These are phyloP conservation scores for Colletotrichum siamense DNA, from an alignment of 2,329 filamentous ascomycete species.

Conservation along the genomic window DNA sequence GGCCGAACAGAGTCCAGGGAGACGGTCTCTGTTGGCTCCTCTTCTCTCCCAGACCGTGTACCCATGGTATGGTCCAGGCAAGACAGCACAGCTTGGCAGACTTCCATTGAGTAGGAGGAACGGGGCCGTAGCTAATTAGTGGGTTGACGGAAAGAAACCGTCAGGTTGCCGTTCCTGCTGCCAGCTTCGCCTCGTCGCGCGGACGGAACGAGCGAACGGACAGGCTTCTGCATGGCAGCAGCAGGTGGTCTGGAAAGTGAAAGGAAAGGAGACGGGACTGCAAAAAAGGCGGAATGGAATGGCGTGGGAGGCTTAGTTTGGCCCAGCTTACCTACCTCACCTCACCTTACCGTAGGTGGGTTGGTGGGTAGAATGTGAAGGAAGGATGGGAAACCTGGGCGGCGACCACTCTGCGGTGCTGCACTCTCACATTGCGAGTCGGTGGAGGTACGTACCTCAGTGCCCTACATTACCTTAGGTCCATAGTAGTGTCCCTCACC, in stretches of 20 bases:
- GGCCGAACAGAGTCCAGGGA: neutral
- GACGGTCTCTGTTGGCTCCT: neutral
- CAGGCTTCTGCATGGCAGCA: neutral
- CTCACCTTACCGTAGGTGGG: neutral
- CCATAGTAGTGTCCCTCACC: no score
- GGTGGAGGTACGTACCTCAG: neutral
- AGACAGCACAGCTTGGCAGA: neutral
- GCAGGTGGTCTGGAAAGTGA: neutral
- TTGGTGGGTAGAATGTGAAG: neutral
- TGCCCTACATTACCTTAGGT: no score
- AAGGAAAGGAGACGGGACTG: neutral
- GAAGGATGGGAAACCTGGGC: constrained; percentile 15
- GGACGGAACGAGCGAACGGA: neutral
- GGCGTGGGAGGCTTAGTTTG: constrained; percentile 6
- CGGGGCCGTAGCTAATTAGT: neutral
- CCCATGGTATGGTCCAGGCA: neutral
- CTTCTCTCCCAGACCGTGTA: neutral
- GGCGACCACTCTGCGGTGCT: neutral
- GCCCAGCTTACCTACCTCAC: neutral
- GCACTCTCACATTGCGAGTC: neutral
- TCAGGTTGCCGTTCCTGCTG: neutral
- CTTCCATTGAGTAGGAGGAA: neutral
- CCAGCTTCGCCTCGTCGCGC: neutral
- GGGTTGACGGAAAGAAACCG: neutral
- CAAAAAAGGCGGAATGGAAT: neutral